Conservation (phyloP, 257 asterid genomes). For the Solanum tacnaense region DNA sequence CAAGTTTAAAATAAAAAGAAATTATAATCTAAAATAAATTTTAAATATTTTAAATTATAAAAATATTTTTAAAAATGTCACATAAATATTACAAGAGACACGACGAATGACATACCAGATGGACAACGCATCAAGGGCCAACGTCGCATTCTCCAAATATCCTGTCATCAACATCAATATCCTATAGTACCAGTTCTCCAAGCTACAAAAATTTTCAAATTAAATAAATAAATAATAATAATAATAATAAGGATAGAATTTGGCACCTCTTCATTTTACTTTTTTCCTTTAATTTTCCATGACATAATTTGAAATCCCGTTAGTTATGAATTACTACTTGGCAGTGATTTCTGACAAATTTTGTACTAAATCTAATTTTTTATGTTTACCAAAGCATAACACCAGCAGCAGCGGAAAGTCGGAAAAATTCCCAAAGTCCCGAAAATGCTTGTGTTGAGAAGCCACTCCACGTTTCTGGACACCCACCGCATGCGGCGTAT, state of each 20-base stretch:
- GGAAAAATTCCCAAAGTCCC: conserved; percentile 28
- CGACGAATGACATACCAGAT: conserved; percentile 21
- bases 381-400: conserved; percentile 32
- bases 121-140: conserved; percentile 45
- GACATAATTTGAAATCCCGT: too few relatives aligned
- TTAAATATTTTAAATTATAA: too few relatives aligned
- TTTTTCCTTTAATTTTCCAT: too few relatives aligned
- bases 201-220: conserved; percentile 11
- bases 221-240: background rate
- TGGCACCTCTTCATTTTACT: too few relatives aligned
- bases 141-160: conserved; percentile 22
- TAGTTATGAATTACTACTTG: background rate
- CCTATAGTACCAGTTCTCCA: conserved; percentile 66
- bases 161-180: conserved; percentile 44
- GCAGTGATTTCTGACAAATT: too few relatives aligned
- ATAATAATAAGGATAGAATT: too few relatives aligned
- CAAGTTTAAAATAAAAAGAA: too few relatives aligned
- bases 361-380: too few relatives aligned
- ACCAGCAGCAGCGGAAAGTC: conserved; percentile 38
- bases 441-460: conserved; percentile 29
- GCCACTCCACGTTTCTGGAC: conserved; percentile 38
- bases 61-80: background rate
- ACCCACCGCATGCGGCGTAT: conserved; percentile 27
- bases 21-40: background rate
- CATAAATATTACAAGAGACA: background rate